phyloP scores from a whole-genome alignment of 2,329 filamentous ascomycete species.

The Biscogniauxia mediterranea region DNA sequence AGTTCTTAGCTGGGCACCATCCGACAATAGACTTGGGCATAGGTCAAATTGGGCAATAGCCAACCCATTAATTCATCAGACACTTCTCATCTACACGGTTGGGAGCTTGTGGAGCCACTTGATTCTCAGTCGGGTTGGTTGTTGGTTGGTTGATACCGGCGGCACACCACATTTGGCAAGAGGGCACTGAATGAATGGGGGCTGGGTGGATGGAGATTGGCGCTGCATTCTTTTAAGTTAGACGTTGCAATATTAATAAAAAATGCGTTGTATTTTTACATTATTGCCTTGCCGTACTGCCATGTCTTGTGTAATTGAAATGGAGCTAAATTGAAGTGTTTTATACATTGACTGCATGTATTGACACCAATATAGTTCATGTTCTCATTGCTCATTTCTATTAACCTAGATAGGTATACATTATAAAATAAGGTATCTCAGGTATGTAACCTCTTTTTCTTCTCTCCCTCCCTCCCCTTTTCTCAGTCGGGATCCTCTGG shows the following conservation, averaged over 20 bases:
- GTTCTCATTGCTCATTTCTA: conserved; percentile 18
- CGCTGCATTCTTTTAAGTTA: conserved; percentile 15
- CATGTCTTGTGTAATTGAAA: conserved; percentile 1
- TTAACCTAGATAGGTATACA: conserved; percentile 5
- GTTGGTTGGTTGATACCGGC: neutral
- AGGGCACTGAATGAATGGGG: neutral
- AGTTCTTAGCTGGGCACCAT: neutral
- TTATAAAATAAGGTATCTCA: conserved; percentile 3
- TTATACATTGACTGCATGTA: neutral
- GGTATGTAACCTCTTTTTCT: conserved; percentile 3
- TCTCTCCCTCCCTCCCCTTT: too few relatives aligned
- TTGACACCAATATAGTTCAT: conserved; percentile 6
- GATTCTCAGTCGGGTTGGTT: conserved; percentile 7
- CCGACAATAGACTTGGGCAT: neutral
- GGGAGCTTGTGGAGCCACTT: conserved; percentile 2
- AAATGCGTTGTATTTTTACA: neutral
- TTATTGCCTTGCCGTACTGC: neutral
- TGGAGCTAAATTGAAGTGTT: neutral
- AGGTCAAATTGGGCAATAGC: conserved; percentile 1
- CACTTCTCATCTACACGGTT: conserved; percentile 1
- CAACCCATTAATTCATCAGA: conserved; percentile 1
- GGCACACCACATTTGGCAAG: neutral
- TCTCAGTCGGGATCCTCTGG: conserved; percentile 31
- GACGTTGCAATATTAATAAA: conserved; percentile 11
- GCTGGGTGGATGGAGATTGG: conserved; percentile 4